Evolutionary conservation across 768 basidiomycete genomes (phyloP), one percentile per base, ranked within the genome.

Genomic region (Leccinum pellstonianum): DNA sequence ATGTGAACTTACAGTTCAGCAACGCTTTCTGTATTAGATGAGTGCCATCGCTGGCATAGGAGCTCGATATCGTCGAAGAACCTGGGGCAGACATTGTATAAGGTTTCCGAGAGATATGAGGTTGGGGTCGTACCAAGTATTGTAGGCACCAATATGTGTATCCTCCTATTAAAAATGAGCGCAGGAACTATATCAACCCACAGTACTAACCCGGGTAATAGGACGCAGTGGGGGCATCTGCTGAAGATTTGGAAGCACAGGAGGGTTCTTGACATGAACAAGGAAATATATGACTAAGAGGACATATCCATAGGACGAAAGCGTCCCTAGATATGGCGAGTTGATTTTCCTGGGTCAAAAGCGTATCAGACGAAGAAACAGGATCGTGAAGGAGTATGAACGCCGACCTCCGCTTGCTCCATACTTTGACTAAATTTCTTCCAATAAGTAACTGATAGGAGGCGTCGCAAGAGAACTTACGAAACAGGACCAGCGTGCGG

Each of bases 11-110:
- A 93, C 93, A 99, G 77, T 74, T 98, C 94, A 62, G 94, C 96
- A 57, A 98, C 92, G 64, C 83, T 88, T 67, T 99, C 95, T 55
- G 83, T 84, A 74, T 98, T 98, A 64, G 90, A 85, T n/a, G 93
- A 95, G 69, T 87, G 87, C 94, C 95, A 99, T 67, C 90, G 87
- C 72, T 91, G 87, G 66, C 93, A 83, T 58, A 99, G 79, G 38
- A 93, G 82, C 68, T 97, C 94, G 70, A 95, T 88, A 74, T 99
- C 96, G 77, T 98, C 96, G 71, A 98, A 99, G 79, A 99, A 98
- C 85, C 90, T 91, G 56, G 10, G 29, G 46, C 9, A 33, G 21
- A 59, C 23, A 58, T 50, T 19, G 63, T 35, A 46, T 41, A 67
- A 68, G 60, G 58, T n/a, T 29, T 17, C 14, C n/a, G 5, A 7